Evolutionary conservation across 768 basidiomycete species (phyloP), one percentile per base, ranked within the genome.

Genomic region (Russula compacta): DNA sequence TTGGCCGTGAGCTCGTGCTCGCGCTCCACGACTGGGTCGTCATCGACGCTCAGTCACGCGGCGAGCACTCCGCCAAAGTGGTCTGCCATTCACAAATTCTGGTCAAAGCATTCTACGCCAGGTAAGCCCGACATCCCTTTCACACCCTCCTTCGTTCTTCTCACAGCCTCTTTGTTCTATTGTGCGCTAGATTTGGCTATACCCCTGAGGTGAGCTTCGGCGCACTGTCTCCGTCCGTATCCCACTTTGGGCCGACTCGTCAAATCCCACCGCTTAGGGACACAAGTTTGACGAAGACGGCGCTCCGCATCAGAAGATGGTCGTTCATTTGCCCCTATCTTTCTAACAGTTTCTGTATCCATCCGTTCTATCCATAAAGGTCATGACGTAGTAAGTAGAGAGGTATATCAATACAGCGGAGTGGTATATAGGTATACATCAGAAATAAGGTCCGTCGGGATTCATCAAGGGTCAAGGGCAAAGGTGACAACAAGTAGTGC

Each of bases 221-320:
- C 51, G 24, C 40, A 51, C 65, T 56, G 48, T 47, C 40, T 56
- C 63, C 67, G 55, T 56, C 63, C 67, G 55, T 61, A 46, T 60
- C 58, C 64, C 60, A 39, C 24, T 36, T 36, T 44, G 15, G 36
- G 24, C 51, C 33, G 17, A 40, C 39, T 19, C 32, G 32, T 57
- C 63, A 39, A 56, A 32, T 55, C 52, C 44, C 50, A 32, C 46
- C 49, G 14, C 59, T 48, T 72, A 90, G 85, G 86, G 85, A 64
- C 78, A 79, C 29, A 80, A 83, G 71, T 90, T 88, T 74, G 86
- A 87, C 72, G 88, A 85, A 74, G 91, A 87, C 59, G 90, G 89
- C 36, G 89, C 82, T 69, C 89, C 87, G 60, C 90, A 93, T 79
- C 89, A 92, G 71, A 85, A 83, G 73, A 89, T 92, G 89, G 78